Evolutionary conservation across 2,329 filamentous ascomycete species (phyloP), one percentile per base, ranked within the genome.

Genomic region (Colletotrichum cordylinicola): DNA sequence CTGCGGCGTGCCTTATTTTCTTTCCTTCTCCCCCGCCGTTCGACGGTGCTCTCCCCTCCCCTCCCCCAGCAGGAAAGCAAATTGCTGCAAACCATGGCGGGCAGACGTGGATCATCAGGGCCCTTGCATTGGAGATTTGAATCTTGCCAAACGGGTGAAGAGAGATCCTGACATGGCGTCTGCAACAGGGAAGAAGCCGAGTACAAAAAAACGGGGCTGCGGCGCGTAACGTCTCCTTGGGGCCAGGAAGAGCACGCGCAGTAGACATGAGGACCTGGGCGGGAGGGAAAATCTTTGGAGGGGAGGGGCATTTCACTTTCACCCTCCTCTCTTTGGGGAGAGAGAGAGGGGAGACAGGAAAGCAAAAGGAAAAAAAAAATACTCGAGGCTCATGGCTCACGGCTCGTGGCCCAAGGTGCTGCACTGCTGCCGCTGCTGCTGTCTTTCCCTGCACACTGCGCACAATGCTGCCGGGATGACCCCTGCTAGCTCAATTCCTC

Each of bases 401-500:
- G 56, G 67, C 55, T 61, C 56, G 27, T 61, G 35, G 67, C 55
- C 16, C 37, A 64, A 70, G 29, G 58, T n/a, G 39, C 29, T 67
- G 39, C 37, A 18, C 39, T 43, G 18, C 39, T 43, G 39, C 39
- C 15, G 35, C 35, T 43, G 39, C 39, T 48, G 67, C 56, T 55
- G 68, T 64, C 58, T 65, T 70, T 70, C 37, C 68, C 68, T 70
- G 68, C n/a, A 70, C 68, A 18, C 58, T 56, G 21, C 58, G 39
- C 58, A 65, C 9, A 64, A 29, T n/a, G 5, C 43, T 24, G 79
- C 80, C 74, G 76, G 80, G 81, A 78, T 78, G 5, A 74, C 72
- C 81, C 81, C 72, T 80, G 81, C 80, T 78, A 78, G 78, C 58
- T 74, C 77, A 60, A 75, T 58, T 67, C 60, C 78, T 76, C 73